phyloP scores from a whole-genome alignment of 2,329 filamentous ascomycete species.

The Penicillium sclerotigenum region DNA sequence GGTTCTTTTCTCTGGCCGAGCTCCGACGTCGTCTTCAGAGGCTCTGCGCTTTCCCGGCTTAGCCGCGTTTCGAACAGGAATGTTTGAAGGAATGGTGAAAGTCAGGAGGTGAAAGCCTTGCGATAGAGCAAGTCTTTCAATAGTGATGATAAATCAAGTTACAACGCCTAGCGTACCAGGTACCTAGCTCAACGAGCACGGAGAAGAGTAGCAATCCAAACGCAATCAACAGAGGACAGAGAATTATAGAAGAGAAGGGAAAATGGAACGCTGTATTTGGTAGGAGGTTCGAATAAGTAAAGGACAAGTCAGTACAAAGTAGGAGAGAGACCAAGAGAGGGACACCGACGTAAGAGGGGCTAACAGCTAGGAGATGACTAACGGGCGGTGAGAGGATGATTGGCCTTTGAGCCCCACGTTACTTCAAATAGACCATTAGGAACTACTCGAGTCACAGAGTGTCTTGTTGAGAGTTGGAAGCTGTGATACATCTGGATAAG shows the following conservation, averaged over 20 bases:
- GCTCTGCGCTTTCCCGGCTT: slow-evolving; percentile 54
- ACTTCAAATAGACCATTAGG: background rate
- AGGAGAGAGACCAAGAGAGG: slow-evolving; percentile 10
- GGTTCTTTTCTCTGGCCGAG: slow-evolving; percentile 52
- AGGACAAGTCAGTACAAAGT: slow-evolving; percentile 11
- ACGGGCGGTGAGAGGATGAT: slow-evolving; percentile 8
- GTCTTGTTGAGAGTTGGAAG: background rate
- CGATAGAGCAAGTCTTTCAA: slow-evolving; percentile 43
- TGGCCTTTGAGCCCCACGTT: slow-evolving; percentile 5
- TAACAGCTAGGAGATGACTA: slow-evolving; percentile 19
- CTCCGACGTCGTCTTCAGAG: slow-evolving; percentile 46
- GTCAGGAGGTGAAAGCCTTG: slow-evolving; percentile 40
- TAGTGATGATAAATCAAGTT: slow-evolving; percentile 25
- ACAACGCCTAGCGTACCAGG: slow-evolving; percentile 30
- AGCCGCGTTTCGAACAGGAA: slow-evolving; percentile 43
- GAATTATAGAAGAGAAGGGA: slow-evolving; percentile 9
- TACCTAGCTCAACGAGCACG: slow-evolving; percentile 19
- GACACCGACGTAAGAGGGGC: slow-evolving; percentile 28
- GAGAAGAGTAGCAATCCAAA: slow-evolving; percentile 8
- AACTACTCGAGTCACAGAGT: background rate
- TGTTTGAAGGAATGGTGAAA: slow-evolving; percentile 45
- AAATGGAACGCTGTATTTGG: slow-evolving; percentile 1
- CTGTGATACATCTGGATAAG: background rate
- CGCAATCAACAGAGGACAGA: slow-evolving; percentile 6
- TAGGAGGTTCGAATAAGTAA: slow-evolving; percentile 13